Conservation (phyloP, 2,329 filamentous ascomycete genomes). For the Penicillium sp. region DNA sequence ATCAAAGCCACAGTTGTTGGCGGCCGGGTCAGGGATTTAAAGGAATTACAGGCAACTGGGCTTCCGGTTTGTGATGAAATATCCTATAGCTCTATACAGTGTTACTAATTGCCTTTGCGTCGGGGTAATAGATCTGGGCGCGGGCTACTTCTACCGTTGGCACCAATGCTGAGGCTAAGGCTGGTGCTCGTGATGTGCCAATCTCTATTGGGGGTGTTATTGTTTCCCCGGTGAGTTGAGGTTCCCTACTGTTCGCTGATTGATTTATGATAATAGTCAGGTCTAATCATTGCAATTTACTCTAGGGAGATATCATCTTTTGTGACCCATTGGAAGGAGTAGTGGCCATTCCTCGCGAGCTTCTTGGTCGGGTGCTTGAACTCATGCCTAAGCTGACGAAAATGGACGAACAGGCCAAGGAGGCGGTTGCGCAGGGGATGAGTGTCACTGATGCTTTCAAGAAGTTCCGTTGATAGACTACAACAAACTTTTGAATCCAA, state of each 20-base stretch:
- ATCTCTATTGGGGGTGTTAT: constrained; percentile 43
- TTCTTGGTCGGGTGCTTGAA: constrained; percentile 60
- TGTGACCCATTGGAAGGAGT: constrained; percentile 68
- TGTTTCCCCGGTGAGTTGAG: constrained; percentile 40
- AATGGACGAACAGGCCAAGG: constrained; percentile 62
- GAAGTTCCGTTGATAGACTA: constrained; percentile 46
- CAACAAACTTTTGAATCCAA: neutral
- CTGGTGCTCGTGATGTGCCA: constrained; percentile 42
- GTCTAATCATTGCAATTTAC: constrained; percentile 2
- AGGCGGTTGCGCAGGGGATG: constrained; percentile 62
- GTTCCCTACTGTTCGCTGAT: neutral
- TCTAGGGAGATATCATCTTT: constrained; percentile 65
- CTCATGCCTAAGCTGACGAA: constrained; percentile 54
- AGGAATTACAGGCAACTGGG: constrained; percentile 56
- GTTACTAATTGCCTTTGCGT: constrained; percentile 7
- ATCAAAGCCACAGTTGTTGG: constrained; percentile 64
- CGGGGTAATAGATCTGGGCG: constrained; percentile 43
- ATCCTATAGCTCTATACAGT: neutral
- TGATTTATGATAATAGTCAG: neutral
- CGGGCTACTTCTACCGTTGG: constrained; percentile 46
- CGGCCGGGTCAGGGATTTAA: constrained; percentile 66
- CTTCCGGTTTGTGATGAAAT: constrained; percentile 50
- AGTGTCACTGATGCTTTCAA: constrained; percentile 67
- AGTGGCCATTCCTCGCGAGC: constrained; percentile 63
- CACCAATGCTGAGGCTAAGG: constrained; percentile 46